Evolutionary conservation across 495 filamentous ascomycete species (phyloP), one percentile per base, ranked within the genome.

Genomic region (Penicillium pancosmium): DNA sequence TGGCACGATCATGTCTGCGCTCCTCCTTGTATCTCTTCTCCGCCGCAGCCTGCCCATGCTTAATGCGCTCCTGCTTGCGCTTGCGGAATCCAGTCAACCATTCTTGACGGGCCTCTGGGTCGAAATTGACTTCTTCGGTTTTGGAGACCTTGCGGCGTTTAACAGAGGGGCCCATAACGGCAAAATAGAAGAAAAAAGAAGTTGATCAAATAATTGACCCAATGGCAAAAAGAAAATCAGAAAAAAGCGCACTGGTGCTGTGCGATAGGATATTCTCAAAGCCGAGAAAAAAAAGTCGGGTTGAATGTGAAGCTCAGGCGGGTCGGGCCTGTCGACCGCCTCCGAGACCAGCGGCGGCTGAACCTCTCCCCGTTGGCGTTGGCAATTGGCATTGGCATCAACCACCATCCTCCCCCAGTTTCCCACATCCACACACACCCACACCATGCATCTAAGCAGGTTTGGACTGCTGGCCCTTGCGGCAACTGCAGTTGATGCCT

Each of bases 71-170:
- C 52, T 88, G 75, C 71, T 98, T 98, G 69, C 94, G 88, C 80
- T 97, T 97, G 78, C 91, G 93, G 76, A 98, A 98, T 5, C 94
- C 94, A 7, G 91, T 96, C 38, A 98, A 82, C 64, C 90, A 98
- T 61, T 97, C 89, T 60, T 86, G 80, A 50, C 94, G 86, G 43
- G 87, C 87, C 47, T 79, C 77, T 49, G 78, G 67, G 76, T 98
- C 93, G 74, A 98, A 97, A 43, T 79, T 86, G 73, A 98, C 88
- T 68, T 93, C 90, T 62, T 89, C 89, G 54, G 89, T 77, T 40
- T 80, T 75, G 54, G 80, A 75, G n/a, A 67, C 49, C 73, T 90
- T 92, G 53, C 89, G 78, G 62, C 81, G 84, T 72, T 90, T 93
- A 12, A 44, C 35, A 34, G 52, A 77, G 9, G 84, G 83, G 16